These are phyloP conservation scores for Chrysosporium keratinophilum DNA, from an alignment of 2,329 filamentous ascomycete genomes.

Conservation along the genomic window DNA sequence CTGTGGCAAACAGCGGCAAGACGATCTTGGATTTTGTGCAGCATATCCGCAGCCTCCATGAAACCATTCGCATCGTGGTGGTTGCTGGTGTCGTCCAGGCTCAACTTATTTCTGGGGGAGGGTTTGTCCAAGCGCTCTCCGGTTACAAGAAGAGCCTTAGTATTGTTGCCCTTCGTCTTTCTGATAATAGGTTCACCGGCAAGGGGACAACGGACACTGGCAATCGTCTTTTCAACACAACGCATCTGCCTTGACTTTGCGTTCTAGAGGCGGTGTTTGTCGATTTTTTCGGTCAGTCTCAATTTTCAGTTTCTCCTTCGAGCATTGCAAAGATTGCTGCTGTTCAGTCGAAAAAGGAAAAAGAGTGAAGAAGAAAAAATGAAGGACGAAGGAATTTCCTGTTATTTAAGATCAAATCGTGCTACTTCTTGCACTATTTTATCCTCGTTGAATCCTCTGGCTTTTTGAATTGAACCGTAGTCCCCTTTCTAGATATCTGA, in stretches of 20 bases:
- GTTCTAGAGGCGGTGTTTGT: no score
- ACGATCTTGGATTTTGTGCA: conserved; percentile 42
- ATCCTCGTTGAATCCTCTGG: background rate
- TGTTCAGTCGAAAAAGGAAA: no score
- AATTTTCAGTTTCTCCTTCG: no score
- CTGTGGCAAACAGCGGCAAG: conserved; percentile 50
- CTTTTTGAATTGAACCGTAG: background rate
- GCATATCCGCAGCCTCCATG: conserved; percentile 35
- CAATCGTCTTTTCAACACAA: conserved; percentile 42
- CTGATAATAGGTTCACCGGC: conserved; percentile 48
- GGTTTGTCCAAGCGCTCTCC: conserved; percentile 17
- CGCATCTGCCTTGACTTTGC: conserved; percentile 7
- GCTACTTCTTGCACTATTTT: background rate
- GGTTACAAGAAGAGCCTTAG: conserved; percentile 24
- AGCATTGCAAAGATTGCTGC: no score
- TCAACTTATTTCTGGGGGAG: conserved; percentile 21
- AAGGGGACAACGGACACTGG: conserved; percentile 47
- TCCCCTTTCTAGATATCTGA: background rate
- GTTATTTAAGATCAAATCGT: no score
- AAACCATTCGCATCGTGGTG: conserved; percentile 41
- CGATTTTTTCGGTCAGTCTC: no score
- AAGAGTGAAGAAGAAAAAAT: no score
- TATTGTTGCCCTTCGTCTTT: conserved; percentile 46
- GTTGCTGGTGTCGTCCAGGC: conserved; percentile 48
- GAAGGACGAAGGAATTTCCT: no score